Conservation (phyloP, 1,284 basidiomycete species). For the Mycena citricolor region DNA sequence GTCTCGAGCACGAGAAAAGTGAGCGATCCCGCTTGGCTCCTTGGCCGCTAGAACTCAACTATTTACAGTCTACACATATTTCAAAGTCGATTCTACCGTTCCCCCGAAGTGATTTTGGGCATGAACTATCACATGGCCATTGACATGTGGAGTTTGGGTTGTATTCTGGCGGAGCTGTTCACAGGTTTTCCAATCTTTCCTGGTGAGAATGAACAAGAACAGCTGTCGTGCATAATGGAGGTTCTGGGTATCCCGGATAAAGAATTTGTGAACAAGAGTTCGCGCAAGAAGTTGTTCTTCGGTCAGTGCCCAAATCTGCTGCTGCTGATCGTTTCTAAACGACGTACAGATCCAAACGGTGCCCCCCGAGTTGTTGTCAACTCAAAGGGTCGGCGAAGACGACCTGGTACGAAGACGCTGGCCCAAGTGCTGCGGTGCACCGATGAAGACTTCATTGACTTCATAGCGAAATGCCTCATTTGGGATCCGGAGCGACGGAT, state of each 20-base stretch:
- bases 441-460: conserved; percentile 88
- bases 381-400: conserved; percentile 90
- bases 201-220: conserved; percentile 99
- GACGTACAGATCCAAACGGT: conserved; percentile 79
- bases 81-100: conserved; percentile 95
- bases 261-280: conserved; percentile 92
- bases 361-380: conserved; percentile 92
- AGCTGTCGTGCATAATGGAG: conserved; percentile 99
- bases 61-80: conserved; percentile 88
- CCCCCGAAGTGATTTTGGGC: conserved; percentile 91
- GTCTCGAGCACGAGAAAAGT: conserved; percentile 99
- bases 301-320: conserved; percentile 51
- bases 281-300: conserved; percentile 94
- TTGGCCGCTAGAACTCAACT: conserved; percentile 22
- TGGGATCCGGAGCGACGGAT: conserved; percentile 98
- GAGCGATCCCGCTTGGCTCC: conserved; percentile 30
- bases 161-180: conserved; percentile 95
- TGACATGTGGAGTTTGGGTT: conserved; percentile 98
- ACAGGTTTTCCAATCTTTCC: conserved; percentile 99
- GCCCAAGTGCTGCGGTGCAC: conserved; percentile 86
- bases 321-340: neutral
- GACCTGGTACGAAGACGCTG: conserved; percentile 89
- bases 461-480: conserved; percentile 92
- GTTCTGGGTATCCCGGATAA: conserved; percentile 95
- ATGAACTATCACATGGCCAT: conserved; percentile 96